Evolutionary conservation across 805 yeast genomes (phyloP).

Genomic region (Zygoascus tannicola): DNA sequence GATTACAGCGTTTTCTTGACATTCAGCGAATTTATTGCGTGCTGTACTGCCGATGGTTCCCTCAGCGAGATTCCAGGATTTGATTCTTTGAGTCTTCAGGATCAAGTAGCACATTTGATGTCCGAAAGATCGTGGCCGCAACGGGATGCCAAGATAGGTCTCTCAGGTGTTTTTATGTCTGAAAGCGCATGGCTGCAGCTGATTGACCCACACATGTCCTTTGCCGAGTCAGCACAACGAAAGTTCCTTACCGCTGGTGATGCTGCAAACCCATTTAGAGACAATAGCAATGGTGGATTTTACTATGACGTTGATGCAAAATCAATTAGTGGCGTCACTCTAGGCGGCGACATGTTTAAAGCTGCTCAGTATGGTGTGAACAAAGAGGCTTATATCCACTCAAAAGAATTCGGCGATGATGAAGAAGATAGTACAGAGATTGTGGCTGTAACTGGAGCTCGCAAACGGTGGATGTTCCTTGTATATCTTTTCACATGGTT

Average conservation of each 20-base stretch:
- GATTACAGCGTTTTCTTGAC: slow-evolving; percentile 33
- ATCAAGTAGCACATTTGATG: slow-evolving; percentile 24
- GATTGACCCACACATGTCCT: slow-evolving; percentile 30
- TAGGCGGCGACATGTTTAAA: slow-evolving; percentile 29
- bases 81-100: slow-evolving; percentile 23
- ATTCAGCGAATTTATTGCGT: slow-evolving; percentile 28
- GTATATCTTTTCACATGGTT: slow-evolving; percentile 33
- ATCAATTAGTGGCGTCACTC: slow-evolving; percentile 25
- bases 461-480: slow-evolving; percentile 31
- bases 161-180: slow-evolving; percentile 33
- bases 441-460: slow-evolving; percentile 23
- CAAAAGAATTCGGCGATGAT: slow-evolving; percentile 25
- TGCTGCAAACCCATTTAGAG: slow-evolving; percentile 8
- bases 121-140: slow-evolving; percentile 27
- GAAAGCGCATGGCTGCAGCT: slow-evolving; percentile 34
- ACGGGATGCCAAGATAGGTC: slow-evolving; percentile 31
- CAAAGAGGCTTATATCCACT: slow-evolving; percentile 22
- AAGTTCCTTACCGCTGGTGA: slow-evolving; percentile 21
- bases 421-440: slow-evolving; percentile 26
- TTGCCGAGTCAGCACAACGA: slow-evolving; percentile 27
- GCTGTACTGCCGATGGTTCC: slow-evolving; percentile 15
- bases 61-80: not conserved
- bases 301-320: slow-evolving; percentile 28
- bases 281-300: slow-evolving; percentile 22
- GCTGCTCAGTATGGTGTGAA: slow-evolving; percentile 18